These are phyloP conservation scores for Bombardia bombarda DNA, from an alignment of 495 filamentous ascomycete genomes.

Conservation along the genomic window DNA sequence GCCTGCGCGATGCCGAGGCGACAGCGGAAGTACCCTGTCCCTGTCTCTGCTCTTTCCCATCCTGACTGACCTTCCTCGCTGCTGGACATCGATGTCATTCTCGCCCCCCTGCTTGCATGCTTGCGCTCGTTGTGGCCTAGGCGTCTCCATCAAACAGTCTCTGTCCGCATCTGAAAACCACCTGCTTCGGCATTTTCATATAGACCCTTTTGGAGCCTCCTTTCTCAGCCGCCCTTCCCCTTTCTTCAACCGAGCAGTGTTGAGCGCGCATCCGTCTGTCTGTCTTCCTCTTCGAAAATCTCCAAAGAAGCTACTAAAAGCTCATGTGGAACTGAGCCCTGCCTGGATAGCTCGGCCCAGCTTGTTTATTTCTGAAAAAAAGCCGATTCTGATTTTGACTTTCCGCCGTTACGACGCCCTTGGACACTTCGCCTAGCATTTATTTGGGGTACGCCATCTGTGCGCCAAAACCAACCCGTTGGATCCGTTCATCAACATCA, in stretches of 20 bases:
- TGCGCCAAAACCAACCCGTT: slow-evolving; percentile 17
- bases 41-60: background rate
- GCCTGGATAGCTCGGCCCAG: slow-evolving; percentile 11
- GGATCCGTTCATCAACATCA: slow-evolving; percentile 9
- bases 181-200: slow-evolving; percentile 14
- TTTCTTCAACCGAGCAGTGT: background rate
- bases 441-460: slow-evolving; percentile 12
- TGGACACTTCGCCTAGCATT: slow-evolving; percentile 12
- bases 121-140: slow-evolving; percentile 25
- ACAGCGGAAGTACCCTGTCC: slow-evolving; percentile 5
- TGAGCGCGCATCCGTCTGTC: no score
- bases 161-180: background rate
- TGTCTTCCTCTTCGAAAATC: no score
- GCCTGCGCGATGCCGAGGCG: background rate
- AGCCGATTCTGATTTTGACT: slow-evolving; percentile 13
- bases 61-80: background rate
- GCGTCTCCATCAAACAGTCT: slow-evolving; percentile 8
- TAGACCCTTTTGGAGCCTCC: slow-evolving; percentile 21
- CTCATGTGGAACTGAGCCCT: slow-evolving; percentile 1
- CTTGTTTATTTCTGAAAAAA: slow-evolving; percentile 4
- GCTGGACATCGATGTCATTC: slow-evolving; percentile 12
- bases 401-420: slow-evolving; percentile 11
- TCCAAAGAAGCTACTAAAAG: background rate
- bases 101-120: slow-evolving; percentile 19
- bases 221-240: slow-evolving; percentile 1